Evolutionary conservation across 192 early-diverging fungal genomes (phyloP), one percentile per base, ranked within the genome.

Genomic region (Paraglomus brasilianum): DNA sequence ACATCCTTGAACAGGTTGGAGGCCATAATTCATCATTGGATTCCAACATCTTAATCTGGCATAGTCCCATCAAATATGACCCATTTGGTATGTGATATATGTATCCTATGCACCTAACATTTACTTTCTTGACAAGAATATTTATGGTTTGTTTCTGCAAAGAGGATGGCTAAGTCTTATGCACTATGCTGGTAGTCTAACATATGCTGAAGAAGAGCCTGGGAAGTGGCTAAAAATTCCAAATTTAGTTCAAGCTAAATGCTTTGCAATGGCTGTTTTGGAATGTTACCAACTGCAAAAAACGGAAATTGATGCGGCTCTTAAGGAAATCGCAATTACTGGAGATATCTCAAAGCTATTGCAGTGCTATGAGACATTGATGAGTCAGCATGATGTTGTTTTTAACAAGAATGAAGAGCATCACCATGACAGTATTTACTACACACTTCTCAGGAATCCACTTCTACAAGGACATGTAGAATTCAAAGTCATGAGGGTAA

Each of bases 111-210:
- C n/a, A n/a, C n/a, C n/a, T n/a, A n/a, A n/a, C n/a, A n/a, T n/a
- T n/a, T 47, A 36, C 22, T 30, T 65, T 9, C 53, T n/a, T 40
- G 41, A 45, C n/a, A 70, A 61, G n/a, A 41, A n/a, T n/a, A 24
- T 19, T 70, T 70, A 44, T 56, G 19, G n/a, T 46, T 52, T 59
- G 53, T 47, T 69, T 17, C 30, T 38, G 38, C 63, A 38, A 10
- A 22, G 43, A 44, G 56, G 64, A 51, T 76, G 69, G 69, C 55
- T 76, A n/a, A 76, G 69, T 58, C 72, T 66, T 46, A 61, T 76
- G 74, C 46, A 66, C 50, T 52, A 76, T 65, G 70, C 67, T 59
- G 74, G 74, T 11, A 57, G 74, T 66, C 64, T 76, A 47, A 72
- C 70, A 6, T 76, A 67, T 50, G 39, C 46, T 45, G 40, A 52